Percentiles rank a stretch among this genome's conserved stretches.
phyloP scores from a whole-genome alignment of 2,329 filamentous ascomycete genomes.

The Fusarium nanum region DNA sequence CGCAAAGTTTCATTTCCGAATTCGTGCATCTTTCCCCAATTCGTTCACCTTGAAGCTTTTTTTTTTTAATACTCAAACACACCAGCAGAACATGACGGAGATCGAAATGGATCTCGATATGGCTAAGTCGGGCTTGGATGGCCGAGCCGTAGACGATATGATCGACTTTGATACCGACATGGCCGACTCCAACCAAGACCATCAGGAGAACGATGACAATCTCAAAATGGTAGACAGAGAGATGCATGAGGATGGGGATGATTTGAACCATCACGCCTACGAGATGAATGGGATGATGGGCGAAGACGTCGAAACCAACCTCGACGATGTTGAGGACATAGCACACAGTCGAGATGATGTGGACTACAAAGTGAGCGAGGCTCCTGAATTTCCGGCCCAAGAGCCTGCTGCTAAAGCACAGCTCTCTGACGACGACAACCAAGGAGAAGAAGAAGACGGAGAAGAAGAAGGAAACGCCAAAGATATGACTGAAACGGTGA shows the following conservation, averaged over 20 bases:
- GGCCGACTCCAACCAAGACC: slow-evolving; percentile 36
- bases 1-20: neutral
- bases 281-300: slow-evolving; percentile 38
- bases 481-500: slow-evolving; percentile 11
- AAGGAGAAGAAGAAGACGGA: neutral
- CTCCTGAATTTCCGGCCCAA: slow-evolving; percentile 14
- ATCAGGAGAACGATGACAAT: slow-evolving; percentile 11
- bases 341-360: slow-evolving; percentile 14
- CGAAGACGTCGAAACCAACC: slow-evolving; percentile 39
- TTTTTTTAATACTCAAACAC: neutral
- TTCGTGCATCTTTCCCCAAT: neutral
- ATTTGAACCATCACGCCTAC: slow-evolving; percentile 29
- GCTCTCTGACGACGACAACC: slow-evolving; percentile 1
- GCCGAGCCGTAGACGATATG: slow-evolving; percentile 50
- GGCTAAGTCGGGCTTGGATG: slow-evolving; percentile 41
- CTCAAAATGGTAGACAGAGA: slow-evolving; percentile 31
- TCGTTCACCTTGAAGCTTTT: neutral
- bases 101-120: slow-evolving; percentile 51
- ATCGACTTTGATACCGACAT: slow-evolving; percentile 55
- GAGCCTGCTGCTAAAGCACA: slow-evolving; percentile 20
- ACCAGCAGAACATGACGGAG: slow-evolving; percentile 42
- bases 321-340: slow-evolving; percentile 23
- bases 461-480: slow-evolving; percentile 2
- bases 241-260: slow-evolving; percentile 35
- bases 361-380: slow-evolving; percentile 16